These are phyloP conservation scores for Aspergillus taichungensis DNA, from an alignment of 495 filamentous ascomycete species.

Conservation along the genomic window DNA sequence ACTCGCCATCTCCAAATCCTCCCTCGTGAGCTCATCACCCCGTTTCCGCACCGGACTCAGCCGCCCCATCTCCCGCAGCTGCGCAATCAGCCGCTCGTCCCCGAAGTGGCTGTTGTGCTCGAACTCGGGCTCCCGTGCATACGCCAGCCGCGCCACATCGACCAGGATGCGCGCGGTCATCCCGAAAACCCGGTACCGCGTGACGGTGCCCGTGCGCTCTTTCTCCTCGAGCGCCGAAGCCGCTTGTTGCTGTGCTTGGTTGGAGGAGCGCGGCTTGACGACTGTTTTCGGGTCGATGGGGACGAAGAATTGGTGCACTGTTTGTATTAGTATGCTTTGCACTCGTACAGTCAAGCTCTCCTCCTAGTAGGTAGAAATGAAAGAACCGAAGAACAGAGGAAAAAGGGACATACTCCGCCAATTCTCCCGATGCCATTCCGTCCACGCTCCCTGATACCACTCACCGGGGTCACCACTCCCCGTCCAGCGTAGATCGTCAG, in stretches of 20 bases:
- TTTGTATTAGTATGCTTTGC: too few relatives aligned
- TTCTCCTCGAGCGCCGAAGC: constrained; percentile 32
- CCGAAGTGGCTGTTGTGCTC: constrained; percentile 72
- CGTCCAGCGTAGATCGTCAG: constrained; percentile 36
- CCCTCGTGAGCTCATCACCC: constrained; percentile 45
- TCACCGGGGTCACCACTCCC: constrained; percentile 33
- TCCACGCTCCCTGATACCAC: constrained; percentile 46
- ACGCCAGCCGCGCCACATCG: constrained; percentile 77
- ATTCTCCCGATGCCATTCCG: constrained; percentile 55
- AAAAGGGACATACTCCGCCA: constrained; percentile 48
- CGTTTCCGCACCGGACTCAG: constrained; percentile 43
- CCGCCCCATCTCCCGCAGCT: constrained; percentile 50
- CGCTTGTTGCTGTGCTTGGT: constrained; percentile 14
- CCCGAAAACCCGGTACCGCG: constrained; percentile 73
- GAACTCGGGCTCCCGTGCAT: constrained; percentile 72
- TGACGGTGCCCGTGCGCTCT: constrained; percentile 32
- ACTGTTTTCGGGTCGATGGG: constrained; percentile 55
- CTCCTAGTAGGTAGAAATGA: background rate
- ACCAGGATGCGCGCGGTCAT: constrained; percentile 88
- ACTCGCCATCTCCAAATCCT: constrained; percentile 45
- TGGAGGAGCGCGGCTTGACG: constrained; percentile 38
- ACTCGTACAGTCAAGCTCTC: too few relatives aligned
- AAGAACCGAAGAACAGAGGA: background rate
- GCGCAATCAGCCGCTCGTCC: constrained; percentile 66
- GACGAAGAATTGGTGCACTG: constrained; percentile 84